Base-by-base conservation (phyloP, 768 basidiomycete species). In the Stropharia rugosoannulata region DNA sequence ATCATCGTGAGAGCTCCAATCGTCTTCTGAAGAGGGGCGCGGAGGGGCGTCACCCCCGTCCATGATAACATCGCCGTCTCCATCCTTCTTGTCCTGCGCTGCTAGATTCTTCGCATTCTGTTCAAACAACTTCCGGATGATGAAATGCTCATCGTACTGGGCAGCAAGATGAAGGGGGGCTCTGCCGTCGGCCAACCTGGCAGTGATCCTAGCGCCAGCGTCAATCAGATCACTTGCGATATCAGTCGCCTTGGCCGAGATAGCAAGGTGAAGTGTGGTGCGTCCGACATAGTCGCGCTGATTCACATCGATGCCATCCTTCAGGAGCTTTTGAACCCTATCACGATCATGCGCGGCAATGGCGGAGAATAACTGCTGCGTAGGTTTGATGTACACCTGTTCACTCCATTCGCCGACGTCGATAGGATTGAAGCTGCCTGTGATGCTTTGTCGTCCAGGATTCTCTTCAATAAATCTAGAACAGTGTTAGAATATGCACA, bases 321-420 rank as follows among this genome's bases (percentile, higher is more conserved):
- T 62, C 54, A 83, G 67, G 56, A 81, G 66, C 10, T 66, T 61
- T 9, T 68, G 60, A 13, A 84, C 76, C 0, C 66, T 59, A 5
- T 66, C 65, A 0, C 71, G 69, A 59, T 87, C 80, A 43, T 72
- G 67, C 2, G 72, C 62, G 2, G 73, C 77, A 56, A 87, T 82
- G n/a, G 81, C 81, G 9, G 68, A 62, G 69, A 86, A 86, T 54
- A 87, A 78, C 55, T 77, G 75, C 54, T 81, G 79, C 0, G 76
- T 75, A 12, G 74, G 74, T 10, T 79, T 81, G 57, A 85, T 74
- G 64, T 86, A 87, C 8, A 80, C 83, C 58, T 83, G 80, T 35
- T 74, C 81, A 54, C 77, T 77, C 85, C 85, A 87, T 73, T 85
- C 83, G 10, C 82, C 83, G 11, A 78, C 80, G 57, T 87, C 84